phyloP scores from a whole-genome alignment of 805 yeast genomes.

The Kluyveromyces wickerhamii region DNA sequence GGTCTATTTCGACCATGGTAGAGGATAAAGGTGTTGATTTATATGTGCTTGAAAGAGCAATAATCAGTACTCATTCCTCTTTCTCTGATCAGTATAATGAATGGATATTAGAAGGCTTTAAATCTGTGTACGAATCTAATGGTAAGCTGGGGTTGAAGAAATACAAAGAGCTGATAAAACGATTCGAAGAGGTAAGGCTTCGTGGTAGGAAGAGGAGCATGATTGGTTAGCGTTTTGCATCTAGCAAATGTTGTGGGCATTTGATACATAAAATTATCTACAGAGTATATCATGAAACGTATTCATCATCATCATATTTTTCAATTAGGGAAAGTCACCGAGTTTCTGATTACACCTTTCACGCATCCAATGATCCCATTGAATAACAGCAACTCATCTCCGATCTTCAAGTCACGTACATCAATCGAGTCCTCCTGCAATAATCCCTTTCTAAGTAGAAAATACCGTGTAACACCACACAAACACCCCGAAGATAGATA shows the following conservation, averaged over 20 bases:
- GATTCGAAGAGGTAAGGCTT: constrained; percentile 76
- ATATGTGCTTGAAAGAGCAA: constrained; percentile 88
- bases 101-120: constrained; percentile 71
- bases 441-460: constrained; percentile 44
- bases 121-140: constrained; percentile 27
- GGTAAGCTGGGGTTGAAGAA: constrained; percentile 34
- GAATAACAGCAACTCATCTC: constrained; percentile 64
- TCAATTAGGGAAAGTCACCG: constrained; percentile 3
- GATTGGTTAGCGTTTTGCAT: constrained; percentile 51
- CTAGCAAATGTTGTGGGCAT: background rate
- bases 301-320: background rate
- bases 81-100: constrained; percentile 53
- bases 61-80: constrained; percentile 81
- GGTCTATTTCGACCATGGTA: constrained; percentile 61
- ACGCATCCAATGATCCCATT: constrained; percentile 82
- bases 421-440: constrained; percentile 43
- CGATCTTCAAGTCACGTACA: constrained; percentile 42
- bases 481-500: constrained; percentile 70
- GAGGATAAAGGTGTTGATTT: constrained; percentile 98
- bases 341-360: constrained; percentile 41
- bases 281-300: too few species aligned
- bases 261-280: too few species aligned
- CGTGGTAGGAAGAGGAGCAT: constrained; percentile 94
- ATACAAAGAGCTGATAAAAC: constrained; percentile 44
- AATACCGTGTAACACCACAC: constrained; percentile 73